phyloP scores from a whole-genome alignment of 2,329 filamentous ascomycete species.

The Pseudohalonectria lignicola region DNA sequence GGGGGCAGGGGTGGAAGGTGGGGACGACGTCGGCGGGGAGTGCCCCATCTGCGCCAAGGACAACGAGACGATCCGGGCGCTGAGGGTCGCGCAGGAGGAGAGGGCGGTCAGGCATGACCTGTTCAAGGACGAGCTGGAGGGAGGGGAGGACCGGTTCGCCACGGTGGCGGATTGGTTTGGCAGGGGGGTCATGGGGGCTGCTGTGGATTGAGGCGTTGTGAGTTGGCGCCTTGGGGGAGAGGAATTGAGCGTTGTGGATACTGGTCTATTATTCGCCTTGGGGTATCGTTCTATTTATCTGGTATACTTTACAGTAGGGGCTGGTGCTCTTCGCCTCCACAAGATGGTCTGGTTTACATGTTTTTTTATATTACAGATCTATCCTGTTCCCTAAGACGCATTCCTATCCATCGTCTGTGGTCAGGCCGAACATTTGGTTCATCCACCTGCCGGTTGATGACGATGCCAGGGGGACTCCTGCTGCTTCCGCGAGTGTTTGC shows the following conservation, averaged over 20 bases:
- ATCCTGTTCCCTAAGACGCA: too few relatives aligned
- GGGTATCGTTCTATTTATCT: too few relatives aligned
- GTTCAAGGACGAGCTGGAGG: slow-evolving; percentile 69
- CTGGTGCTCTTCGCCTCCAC: too few relatives aligned
- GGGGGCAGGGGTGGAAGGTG: slow-evolving; percentile 25
- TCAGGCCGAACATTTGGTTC: slow-evolving; percentile 16
- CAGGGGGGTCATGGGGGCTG: slow-evolving; percentile 69
- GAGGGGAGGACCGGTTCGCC: slow-evolving; percentile 75
- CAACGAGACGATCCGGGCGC: slow-evolving; percentile 81
- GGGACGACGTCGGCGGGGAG: slow-evolving; percentile 40
- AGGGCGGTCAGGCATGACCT: slow-evolving; percentile 79
- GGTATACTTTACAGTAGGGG: too few relatives aligned
- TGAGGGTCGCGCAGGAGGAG: slow-evolving; percentile 77
- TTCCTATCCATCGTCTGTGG: neutral
- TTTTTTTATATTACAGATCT: too few relatives aligned
- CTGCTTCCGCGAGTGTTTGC: slow-evolving; percentile 5
- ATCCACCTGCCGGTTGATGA: slow-evolving; percentile 15
- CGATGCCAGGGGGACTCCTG: neutral
- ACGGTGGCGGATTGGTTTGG: slow-evolving; percentile 94
- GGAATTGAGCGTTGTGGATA: too few relatives aligned
- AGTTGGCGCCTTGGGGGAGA: too few relatives aligned
- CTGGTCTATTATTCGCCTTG: too few relatives aligned
- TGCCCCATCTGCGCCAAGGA: slow-evolving; percentile 77
- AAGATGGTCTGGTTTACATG: too few relatives aligned
- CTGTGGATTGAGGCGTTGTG: too few relatives aligned